A percentile compares a stretch with the other conserved stretches of the same genome.
phyloP scores from a whole-genome alignment of 1,284 basidiomycete genomes.

The Termitomyces sp. region DNA sequence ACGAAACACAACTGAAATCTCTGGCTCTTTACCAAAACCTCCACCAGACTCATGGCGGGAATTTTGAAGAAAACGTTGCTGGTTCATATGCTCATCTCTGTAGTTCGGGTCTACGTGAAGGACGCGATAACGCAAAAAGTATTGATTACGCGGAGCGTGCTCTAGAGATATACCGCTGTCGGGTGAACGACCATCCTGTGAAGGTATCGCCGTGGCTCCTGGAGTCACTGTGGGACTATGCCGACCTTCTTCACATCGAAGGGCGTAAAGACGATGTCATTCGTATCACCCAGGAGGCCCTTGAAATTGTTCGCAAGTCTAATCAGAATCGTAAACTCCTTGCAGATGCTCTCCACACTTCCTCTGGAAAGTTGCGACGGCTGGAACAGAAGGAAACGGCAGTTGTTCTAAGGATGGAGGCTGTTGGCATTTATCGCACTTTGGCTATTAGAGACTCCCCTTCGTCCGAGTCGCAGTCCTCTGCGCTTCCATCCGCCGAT shows the following conservation, averaged over 20 bases:
- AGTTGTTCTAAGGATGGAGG: conserved; percentile 8
- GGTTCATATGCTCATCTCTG: conserved; percentile 10
- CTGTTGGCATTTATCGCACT: conserved; percentile 11
- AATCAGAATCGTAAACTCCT: conserved; percentile 7
- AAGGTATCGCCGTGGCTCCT: conserved; percentile 6
- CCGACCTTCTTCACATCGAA: conserved; percentile 3
- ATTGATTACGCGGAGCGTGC: conserved; percentile 7
- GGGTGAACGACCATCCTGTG: not conserved
- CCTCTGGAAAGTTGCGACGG: conserved; percentile 1
- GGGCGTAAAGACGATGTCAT: conserved; percentile 5
- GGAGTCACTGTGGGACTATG: conserved; percentile 11
- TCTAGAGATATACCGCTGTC: conserved; percentile 6
- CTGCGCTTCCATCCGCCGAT: not conserved
- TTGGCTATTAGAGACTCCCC: not conserved
- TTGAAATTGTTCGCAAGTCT: conserved; percentile 5
- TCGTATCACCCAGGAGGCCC: conserved; percentile 6
- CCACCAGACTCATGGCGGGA: not conserved
- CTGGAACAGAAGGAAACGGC: conserved; percentile 8
- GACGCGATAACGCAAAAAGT: not conserved
- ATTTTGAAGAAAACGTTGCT: conserved; percentile 8
- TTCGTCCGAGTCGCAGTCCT: not conserved
- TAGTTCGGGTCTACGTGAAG: not conserved
- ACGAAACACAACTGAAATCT: conserved; percentile 4
- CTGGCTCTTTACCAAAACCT: not conserved
- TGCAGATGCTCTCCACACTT: conserved; percentile 7